Conservation (phyloP, 1,139 yeast species). For the Arxiozyma slooffiae region DNA sequence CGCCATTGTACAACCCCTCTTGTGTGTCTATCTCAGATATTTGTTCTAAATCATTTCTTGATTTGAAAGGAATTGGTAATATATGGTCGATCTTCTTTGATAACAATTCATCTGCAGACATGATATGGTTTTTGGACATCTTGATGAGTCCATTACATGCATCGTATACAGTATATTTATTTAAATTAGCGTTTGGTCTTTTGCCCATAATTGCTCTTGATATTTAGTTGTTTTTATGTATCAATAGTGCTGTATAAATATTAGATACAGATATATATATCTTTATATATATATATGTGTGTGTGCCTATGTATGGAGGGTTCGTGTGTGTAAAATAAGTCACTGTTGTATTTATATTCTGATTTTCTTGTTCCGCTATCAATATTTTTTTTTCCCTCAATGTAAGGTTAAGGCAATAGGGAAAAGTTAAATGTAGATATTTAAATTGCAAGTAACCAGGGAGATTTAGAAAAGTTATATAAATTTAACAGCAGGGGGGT, state of each 20-base stretch:
- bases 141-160: constrained; percentile 25
- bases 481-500: too few relatives aligned
- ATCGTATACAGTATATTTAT: constrained; percentile 18
- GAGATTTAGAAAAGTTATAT: too few relatives aligned
- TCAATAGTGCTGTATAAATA: neutral
- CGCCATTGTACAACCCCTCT: constrained; percentile 23
- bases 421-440: too few relatives aligned
- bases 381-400: neutral
- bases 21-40: constrained; percentile 16
- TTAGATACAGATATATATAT: neutral
- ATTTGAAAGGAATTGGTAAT: constrained; percentile 27
- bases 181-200: constrained; percentile 5
- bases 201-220: neutral
- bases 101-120: constrained; percentile 29
- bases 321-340: neutral
- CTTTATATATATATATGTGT: too few relatives aligned
- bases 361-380: neutral
- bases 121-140: constrained; percentile 19
- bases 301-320: too few relatives aligned
- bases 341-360: neutral
- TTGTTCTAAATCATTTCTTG: constrained; percentile 24
- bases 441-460: too few relatives aligned
- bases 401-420: too few relatives aligned
- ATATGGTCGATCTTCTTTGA: constrained; percentile 20
- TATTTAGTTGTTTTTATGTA: too few relatives aligned